Evolutionary conservation across 768 basidiomycete species (phyloP).

Genomic region (Boletus sp.): DNA sequence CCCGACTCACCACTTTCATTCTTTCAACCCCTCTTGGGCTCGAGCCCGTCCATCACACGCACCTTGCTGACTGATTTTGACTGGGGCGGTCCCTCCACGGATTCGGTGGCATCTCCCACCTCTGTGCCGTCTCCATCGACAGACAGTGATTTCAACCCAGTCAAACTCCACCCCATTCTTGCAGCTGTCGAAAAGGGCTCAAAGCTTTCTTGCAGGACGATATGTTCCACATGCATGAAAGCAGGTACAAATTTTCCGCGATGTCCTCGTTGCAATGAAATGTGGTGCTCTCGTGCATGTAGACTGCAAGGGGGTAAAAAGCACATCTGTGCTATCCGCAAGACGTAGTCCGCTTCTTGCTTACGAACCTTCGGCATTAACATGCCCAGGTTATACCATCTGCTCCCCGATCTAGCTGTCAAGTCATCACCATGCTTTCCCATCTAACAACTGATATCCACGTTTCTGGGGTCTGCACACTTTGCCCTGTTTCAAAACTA

Average conservation of each 20-base stretch:
- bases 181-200: conserved; percentile 51
- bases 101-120: conserved; percentile 4
- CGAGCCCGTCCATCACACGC: conserved; percentile 43
- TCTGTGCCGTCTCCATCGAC: conserved; percentile 19
- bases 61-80: conserved; percentile 32
- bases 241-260: conserved; percentile 54
- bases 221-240: conserved; percentile 54
- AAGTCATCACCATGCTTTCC: not conserved
- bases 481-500: not conserved
- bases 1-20: conserved; percentile 30
- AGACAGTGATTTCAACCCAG: conserved; percentile 5
- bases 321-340: conserved; percentile 41
- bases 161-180: conserved; percentile 42
- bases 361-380: not conserved
- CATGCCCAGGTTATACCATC: not conserved
- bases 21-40: conserved; percentile 11
- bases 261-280: conserved; percentile 55
- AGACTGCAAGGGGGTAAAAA: conserved; percentile 50
- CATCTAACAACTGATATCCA: not conserved
- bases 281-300: conserved; percentile 66
- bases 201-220: conserved; percentile 40
- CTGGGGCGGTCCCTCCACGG: conserved; percentile 9
- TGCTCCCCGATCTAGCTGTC: not conserved
- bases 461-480: not conserved
- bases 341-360: conserved; percentile 5